phyloP scores from a whole-genome alignment of 495 filamentous ascomycete species.

The Penicillium cataractarum region DNA sequence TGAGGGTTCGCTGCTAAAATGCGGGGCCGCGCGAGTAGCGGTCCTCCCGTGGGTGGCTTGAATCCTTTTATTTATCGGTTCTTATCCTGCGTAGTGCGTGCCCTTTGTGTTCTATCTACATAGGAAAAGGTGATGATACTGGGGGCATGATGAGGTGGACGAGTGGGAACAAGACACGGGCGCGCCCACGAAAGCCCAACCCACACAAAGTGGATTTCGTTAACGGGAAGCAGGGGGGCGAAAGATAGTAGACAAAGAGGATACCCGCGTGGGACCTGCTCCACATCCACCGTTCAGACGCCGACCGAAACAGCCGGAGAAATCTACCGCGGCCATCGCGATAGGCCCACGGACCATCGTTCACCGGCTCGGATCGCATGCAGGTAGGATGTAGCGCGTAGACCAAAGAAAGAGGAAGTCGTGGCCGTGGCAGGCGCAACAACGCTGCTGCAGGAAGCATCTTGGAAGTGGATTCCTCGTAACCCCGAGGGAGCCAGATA shows the following conservation, averaged over 20 bases:
- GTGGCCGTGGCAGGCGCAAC: conserved; percentile 18
- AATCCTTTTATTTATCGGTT: neutral
- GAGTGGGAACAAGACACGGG: conserved; percentile 4
- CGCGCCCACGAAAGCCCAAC: neutral
- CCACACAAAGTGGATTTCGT: neutral
- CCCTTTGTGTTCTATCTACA: neutral
- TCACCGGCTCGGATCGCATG: conserved; percentile 42
- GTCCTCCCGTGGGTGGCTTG: conserved; percentile 5
- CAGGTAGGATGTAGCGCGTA: conserved; percentile 37
- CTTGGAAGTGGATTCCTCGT: conserved; percentile 13
- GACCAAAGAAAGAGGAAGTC: conserved; percentile 13
- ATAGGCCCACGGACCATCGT: conserved; percentile 36
- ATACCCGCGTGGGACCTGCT: conserved; percentile 26
- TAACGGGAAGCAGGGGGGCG: neutral
- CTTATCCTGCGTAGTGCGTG: neutral
- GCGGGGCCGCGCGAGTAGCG: conserved; percentile 19
- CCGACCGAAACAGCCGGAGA: conserved; percentile 21
- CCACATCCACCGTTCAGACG: conserved; percentile 11
- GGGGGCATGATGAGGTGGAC: neutral
- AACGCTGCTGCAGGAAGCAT: conserved; percentile 16
- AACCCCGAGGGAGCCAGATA: neutral
- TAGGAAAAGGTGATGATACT: neutral
- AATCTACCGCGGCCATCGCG: conserved; percentile 21
- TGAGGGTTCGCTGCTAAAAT: conserved; percentile 22
- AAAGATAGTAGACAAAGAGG: conserved; percentile 7